Evolutionary conservation across 139 green algal species (phyloP).

Genomic region (Tetraselmis chui): DNA sequence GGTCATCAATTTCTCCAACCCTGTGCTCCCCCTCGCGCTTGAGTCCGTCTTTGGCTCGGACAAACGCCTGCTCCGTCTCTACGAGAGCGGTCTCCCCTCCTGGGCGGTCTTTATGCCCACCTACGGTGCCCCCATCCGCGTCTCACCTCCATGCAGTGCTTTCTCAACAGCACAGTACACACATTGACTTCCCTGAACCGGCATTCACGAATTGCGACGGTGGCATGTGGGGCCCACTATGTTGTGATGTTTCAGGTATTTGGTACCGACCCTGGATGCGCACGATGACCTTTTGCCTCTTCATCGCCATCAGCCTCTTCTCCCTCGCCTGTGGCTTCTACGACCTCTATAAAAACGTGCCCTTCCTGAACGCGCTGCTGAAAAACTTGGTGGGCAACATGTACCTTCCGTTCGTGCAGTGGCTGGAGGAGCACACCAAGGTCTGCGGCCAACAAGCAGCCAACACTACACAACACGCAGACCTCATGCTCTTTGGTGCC

Average conservation of each 20-base stretch:
- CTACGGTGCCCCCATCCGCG: too few species aligned
- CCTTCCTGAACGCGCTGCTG: slow-evolving; percentile 46
- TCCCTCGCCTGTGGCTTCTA: slow-evolving; percentile 66
- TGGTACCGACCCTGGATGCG: slow-evolving; percentile 74
- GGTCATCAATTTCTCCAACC: slow-evolving; percentile 27
- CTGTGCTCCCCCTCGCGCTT: slow-evolving; percentile 26
- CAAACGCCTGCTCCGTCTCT: slow-evolving; percentile 69
- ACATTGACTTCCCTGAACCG: too few species aligned
- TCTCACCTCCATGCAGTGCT: not conserved
- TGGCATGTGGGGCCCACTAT: too few species aligned
- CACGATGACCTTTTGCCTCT: slow-evolving; percentile 51
- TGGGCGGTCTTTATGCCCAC: slow-evolving; percentile 68
- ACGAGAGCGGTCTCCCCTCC: slow-evolving; percentile 59
- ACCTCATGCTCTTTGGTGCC: too few species aligned
- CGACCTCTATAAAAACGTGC: slow-evolving; percentile 75
- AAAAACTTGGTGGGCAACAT: slow-evolving; percentile 22
- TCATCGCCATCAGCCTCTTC: slow-evolving; percentile 63
- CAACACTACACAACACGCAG: too few species aligned
- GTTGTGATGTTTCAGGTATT: slow-evolving; percentile 10
- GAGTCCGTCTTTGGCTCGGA: slow-evolving; percentile 38
- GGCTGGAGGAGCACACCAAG: slow-evolving; percentile 71
- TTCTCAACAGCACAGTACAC: too few species aligned
- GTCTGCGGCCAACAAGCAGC: slow-evolving; percentile 8
- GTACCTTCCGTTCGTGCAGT: slow-evolving; percentile 60
- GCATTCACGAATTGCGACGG: too few species aligned